Base-by-base conservation (phyloP, 2,329 filamentous ascomycete genomes). In the Pseudocercospora musae region DNA sequence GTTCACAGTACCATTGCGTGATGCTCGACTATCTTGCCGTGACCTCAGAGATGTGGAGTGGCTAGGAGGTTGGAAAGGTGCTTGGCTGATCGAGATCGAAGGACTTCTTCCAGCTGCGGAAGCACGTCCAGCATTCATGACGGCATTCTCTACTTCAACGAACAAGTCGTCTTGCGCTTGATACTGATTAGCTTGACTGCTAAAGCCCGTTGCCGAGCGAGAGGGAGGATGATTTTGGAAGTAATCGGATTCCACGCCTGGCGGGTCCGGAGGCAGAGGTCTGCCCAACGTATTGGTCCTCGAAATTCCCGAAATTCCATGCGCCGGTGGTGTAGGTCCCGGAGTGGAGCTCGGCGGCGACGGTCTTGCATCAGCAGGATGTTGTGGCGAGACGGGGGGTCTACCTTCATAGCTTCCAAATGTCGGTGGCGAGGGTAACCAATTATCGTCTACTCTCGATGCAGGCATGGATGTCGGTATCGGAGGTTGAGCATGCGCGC, bases 191-290 rank as follows among this genome's bases (percentile, higher is more conserved):
- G 53, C 48, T 11, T 60, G 54, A 44, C 60, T 58, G 31, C 31
- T 54, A 31, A 63, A 59, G 11, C 65, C 63, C 9, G 64, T 62
- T 44, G 61, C 50, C 18, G 62, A 63, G 13, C 60, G 59, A 3
- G 55, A 18, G 68, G 73, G 57, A 74, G 75, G 57, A 25, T 73
- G 69, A 25, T 68, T 69, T n/a, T 61, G 65, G 44, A 76, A 73
- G 69, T 75, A 77, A 53, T 78, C 77, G 15, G 77, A 76, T 44
- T 78, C 76, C 27, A 74, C 59, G 72, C 70, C 11, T 71, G 62
- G 27, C 68, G 85, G 84, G 9, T 82, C 81, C 0, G 84, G 84
- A 1, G 85, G 86, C n/a, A 87, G 77, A 33, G 86, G 85, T 23
- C 86, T 78, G 8, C 82, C 74, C 53, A 82, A 69, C 0, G 84